A percentile compares a stretch with the other conserved stretches of the same genome.
phyloP scores from a whole-genome alignment of 495 filamentous ascomycete genomes.

The Penicillium fimorum region DNA sequence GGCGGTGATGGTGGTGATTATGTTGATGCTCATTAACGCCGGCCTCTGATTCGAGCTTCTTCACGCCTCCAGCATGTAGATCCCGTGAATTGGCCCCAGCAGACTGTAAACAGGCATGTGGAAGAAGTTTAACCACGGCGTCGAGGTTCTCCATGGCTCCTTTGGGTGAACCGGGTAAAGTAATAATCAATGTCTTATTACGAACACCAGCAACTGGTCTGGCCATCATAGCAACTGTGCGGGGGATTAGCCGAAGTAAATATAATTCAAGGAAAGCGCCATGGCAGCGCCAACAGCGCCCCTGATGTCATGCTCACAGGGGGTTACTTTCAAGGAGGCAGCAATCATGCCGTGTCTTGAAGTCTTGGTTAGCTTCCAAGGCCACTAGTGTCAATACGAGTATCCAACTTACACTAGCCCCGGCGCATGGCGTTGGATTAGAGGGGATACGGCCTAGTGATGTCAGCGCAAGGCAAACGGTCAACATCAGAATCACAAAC shows the following conservation, averaged over 20 bases:
- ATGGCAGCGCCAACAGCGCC: conserved; percentile 7
- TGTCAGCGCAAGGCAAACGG: conserved; percentile 18
- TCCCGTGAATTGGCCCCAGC: conserved; percentile 77
- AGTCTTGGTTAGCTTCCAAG: conserved; percentile 25
- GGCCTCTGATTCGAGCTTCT: conserved; percentile 81
- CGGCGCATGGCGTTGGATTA: conserved; percentile 84
- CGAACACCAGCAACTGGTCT: conserved; percentile 89
- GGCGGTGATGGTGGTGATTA: conserved; percentile 53
- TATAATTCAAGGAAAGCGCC: conserved; percentile 12
- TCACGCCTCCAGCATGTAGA: conserved; percentile 76
- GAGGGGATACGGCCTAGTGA: conserved; percentile 68
- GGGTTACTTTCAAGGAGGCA: conserved; percentile 79
- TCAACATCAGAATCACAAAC: conserved; percentile 40
- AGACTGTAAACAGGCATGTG: conserved; percentile 90
- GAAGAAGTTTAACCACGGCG: conserved; percentile 81
- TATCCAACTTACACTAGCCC: conserved; percentile 69
- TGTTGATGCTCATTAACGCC: conserved; percentile 52
- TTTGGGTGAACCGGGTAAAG: conserved; percentile 92
- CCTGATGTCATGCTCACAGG: conserved; percentile 61
- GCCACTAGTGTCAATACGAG: conserved; percentile 9
- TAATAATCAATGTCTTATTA: conserved; percentile 80
- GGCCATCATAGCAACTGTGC: conserved; percentile 91
- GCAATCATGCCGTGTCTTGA: conserved; percentile 87
- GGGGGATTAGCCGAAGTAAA: conserved; percentile 20
- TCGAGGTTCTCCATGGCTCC: conserved; percentile 96